Evolutionary conservation across 768 basidiomycete species (phyloP), one percentile per base, ranked within the genome.

Genomic region (Lactarius quietus): DNA sequence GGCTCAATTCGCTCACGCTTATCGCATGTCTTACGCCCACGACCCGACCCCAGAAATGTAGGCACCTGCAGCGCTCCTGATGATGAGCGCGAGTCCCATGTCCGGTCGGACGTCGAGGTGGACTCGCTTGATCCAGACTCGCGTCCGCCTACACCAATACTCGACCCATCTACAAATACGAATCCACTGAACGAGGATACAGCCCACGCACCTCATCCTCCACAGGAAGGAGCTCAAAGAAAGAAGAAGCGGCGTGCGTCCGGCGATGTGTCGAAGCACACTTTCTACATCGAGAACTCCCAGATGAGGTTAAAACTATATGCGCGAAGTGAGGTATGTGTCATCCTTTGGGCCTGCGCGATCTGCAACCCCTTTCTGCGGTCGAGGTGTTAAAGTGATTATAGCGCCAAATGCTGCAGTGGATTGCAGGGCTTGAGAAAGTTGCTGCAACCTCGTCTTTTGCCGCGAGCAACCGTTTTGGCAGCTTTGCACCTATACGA

Each of bases 371-470:
- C 29, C 26, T 43, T 43, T 23, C 39, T 52, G 26, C 3, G 17
- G 33, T 38, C 43, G 28, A 55, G n/a, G 20, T 12, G 43, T 43
- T 65, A 8, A 64, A 48, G 5, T 5, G 48, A 35, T 57, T 52
- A 3, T 68, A 92, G 90, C 85, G 96, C 23, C 94, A 97, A 81
- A 97, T 98, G 93, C 79, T 93, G 62, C 96, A 99, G 74, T 98
- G 94, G 85, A 94, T 98, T 57, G 90, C 94, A 8, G 91, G 92
- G 0, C 78, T 99, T 64, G 91, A 98, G 73, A 86, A 86, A 65
- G 87, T 88, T 31, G 87, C 92, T 0, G 81, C 83, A 20, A 81
- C 84, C 31, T 92, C 88, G n/a, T 85, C 87, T 63, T 98, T 90
- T 78, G 84, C 85, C 6, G 83, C 87, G 18, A 80, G 80, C 39